Conservation (phyloP, 768 basidiomycete species). For the Dacryopinax spathularia region DNA sequence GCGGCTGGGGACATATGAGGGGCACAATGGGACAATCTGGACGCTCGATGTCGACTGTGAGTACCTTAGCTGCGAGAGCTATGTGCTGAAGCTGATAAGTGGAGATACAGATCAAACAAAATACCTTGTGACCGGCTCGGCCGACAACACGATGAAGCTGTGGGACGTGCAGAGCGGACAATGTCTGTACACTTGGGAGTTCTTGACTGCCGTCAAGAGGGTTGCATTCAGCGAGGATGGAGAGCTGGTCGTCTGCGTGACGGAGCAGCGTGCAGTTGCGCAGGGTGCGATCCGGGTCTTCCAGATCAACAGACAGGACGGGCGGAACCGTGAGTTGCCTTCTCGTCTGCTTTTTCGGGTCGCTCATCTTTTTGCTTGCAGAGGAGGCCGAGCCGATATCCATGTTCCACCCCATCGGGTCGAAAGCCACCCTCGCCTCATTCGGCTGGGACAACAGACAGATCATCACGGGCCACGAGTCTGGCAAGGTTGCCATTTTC, state of each 20-base stretch:
- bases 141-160: conserved; percentile 82
- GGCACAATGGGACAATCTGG: conserved; percentile 94
- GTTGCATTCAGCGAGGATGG: conserved; percentile 84
- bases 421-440: conserved; percentile 92
- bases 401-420: conserved; percentile 78
- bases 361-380: conserved; percentile 21
- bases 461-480: conserved; percentile 91
- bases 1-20: conserved; percentile 88
- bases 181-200: conserved; percentile 91
- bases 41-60: conserved; percentile 89
- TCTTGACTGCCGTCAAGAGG: conserved; percentile 93
- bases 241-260: conserved; percentile 74
- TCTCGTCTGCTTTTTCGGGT: conserved; percentile 5
- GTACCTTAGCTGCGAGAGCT: conserved; percentile 20
- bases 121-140: conserved; percentile 80
- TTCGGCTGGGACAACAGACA: conserved; percentile 65
- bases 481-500: conserved; percentile 86
- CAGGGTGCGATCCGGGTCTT: conserved; percentile 87
- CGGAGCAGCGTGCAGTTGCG: conserved; percentile 91
- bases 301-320: conserved; percentile 71
- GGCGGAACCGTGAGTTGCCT: conserved; percentile 54
- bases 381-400: conserved; percentile 61
- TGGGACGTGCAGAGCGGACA: conserved; percentile 86
- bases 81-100: neutral
- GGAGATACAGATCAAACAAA: conserved; percentile 53